Base-by-base conservation (phyloP, 2,329 filamentous ascomycete genomes). In the Fusarium beomiforme region DNA sequence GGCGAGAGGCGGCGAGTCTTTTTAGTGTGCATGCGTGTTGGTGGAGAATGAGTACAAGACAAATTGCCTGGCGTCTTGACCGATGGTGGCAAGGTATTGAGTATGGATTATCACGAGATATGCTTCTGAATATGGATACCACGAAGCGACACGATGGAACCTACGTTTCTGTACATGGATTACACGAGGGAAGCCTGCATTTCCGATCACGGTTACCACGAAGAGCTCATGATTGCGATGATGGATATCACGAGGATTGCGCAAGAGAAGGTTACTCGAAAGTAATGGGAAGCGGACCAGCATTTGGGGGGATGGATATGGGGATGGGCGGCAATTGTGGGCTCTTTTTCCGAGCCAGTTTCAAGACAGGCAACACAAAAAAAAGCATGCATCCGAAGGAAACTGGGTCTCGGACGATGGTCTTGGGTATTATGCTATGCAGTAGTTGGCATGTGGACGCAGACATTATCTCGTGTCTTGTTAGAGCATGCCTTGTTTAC, bases 321-420 rank as follows among this genome's bases (percentile, higher is more conserved):
- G n/a, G n/a, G n/a, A 56, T 34, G 59, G 63, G 69, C 55, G 69
- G 69, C 58, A 54, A 62, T 71, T 61, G 69, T 71, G 69, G 69
- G 64, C 64, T 71, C 69, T 62, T 50, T 51, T 51, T 31, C 24
- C 37, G 55, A 58, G 69, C 36, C 59, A 34, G 26, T 69, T 62
- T 56, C 39, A 71, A 69, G 51, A 65, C 63, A 21, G 29, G 59
- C 59, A 36, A 57, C 47, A 59, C 49, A 65, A 42, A 24, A 47
- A 69, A 59, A 57, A 54, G 50, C 60, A 51, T 67, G 36, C 37
- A 57, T 63, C 34, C 51, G 24, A 53, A 44, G 55, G 43, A 39
- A 23, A 43, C 36, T 26, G 47, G 31, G 49, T 36, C 49, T 46
- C 42, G 41, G 26, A 31, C 24, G 51, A 41, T 29, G 36, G 41